phyloP scores from a whole-genome alignment of 1,284 basidiomycete species.

The Erythrobasidium hasegawianum region DNA sequence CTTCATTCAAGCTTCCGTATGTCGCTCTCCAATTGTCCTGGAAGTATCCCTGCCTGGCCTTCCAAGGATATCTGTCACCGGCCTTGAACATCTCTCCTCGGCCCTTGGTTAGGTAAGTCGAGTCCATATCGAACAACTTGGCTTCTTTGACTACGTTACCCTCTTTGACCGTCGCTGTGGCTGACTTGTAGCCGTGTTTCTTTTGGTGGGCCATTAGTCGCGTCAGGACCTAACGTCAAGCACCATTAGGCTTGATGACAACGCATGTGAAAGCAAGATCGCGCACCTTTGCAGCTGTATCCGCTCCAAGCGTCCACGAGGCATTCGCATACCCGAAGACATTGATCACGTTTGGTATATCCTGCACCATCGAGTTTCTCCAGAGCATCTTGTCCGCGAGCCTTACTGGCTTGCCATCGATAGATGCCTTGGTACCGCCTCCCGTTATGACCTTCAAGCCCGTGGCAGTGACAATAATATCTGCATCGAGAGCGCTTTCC shows the following conservation, averaged over 20 bases:
- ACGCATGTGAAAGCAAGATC: no score
- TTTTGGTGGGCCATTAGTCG: constrained; percentile 44
- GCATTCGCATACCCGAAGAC: constrained; percentile 47
- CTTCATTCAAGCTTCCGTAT: no score
- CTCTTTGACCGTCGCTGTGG: constrained; percentile 26
- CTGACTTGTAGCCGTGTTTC: constrained; percentile 23
- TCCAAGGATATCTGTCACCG: constrained; percentile 42
- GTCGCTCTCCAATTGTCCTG: constrained; percentile 34
- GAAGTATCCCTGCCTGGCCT: constrained; percentile 43
- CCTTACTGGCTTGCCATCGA: constrained; percentile 44
- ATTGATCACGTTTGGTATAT: constrained; percentile 45
- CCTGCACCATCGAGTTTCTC: constrained; percentile 47
- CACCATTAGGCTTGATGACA: no score
- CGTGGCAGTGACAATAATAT: constrained; percentile 48
- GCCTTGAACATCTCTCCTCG: constrained; percentile 44
- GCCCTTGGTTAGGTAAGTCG: constrained; percentile 47
- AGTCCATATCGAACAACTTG: constrained; percentile 45
- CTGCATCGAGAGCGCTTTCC: constrained; percentile 43
- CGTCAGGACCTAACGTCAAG: constrained; percentile 23
- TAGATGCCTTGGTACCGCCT: constrained; percentile 42
- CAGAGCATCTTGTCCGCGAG: constrained; percentile 43
- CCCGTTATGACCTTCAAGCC: constrained; percentile 46
- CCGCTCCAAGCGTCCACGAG: constrained; percentile 47
- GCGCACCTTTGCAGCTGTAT: constrained; percentile 44
- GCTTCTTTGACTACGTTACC: constrained; percentile 21